Conservation (phyloP, 495 filamentous ascomycete genomes). For the Xylaria intraflava region DNA sequence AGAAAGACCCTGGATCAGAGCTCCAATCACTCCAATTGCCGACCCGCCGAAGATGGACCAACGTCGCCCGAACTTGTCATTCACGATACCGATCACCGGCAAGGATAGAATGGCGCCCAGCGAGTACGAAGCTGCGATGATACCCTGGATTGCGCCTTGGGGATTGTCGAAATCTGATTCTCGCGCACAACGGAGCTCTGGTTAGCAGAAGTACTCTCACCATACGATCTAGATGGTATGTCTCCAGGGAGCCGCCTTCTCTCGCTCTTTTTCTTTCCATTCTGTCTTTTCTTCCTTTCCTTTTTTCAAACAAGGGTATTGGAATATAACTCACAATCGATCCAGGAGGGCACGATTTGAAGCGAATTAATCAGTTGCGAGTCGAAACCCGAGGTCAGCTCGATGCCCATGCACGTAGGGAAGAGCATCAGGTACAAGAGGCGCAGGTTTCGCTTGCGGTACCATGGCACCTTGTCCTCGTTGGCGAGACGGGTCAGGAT, state of each 20-base stretch:
- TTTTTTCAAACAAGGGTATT: neutral
- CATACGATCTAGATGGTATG: neutral
- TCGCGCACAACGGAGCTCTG: neutral
- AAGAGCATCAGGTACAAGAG: constrained; percentile 57
- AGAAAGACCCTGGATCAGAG: constrained; percentile 43
- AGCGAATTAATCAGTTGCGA: constrained; percentile 60
- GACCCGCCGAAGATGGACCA: constrained; percentile 55
- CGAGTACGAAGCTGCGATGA: constrained; percentile 44
- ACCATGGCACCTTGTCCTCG: constrained; percentile 51
- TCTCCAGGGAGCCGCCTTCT: too few species aligned
- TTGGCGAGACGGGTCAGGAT: constrained; percentile 39
- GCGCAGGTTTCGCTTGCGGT: constrained; percentile 57
- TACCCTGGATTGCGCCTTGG: constrained; percentile 35
- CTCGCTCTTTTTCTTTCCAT: too few species aligned
- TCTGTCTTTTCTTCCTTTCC: too few species aligned
- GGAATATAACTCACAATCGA: constrained; percentile 37
- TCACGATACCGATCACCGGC: constrained; percentile 50
- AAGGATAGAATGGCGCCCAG: constrained; percentile 52
- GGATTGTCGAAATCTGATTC: constrained; percentile 32
- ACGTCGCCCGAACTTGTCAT: constrained; percentile 53
- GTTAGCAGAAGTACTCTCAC: neutral
- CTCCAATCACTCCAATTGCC: constrained; percentile 51
- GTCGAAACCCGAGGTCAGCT: constrained; percentile 62
- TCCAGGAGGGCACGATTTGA: constrained; percentile 53
- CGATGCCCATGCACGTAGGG: constrained; percentile 58